Evolutionary conservation across 108 stramenopile species (phyloP).

Genomic region (Pseudonitzschia multiseries): DNA sequence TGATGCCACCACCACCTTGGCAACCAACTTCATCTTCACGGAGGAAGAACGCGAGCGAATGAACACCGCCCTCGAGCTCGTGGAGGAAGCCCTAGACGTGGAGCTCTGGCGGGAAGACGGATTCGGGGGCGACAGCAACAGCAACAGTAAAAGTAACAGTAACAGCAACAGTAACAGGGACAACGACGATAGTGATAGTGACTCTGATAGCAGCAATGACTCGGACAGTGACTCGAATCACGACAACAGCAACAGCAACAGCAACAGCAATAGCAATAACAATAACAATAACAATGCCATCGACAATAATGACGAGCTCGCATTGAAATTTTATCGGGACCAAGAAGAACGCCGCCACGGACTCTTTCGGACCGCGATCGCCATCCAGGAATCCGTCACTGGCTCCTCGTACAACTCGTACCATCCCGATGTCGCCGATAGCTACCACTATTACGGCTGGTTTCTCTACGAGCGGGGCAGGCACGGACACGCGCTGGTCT

Average conservation of each 20-base stretch:
- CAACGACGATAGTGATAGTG: not conserved
- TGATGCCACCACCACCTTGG: not conserved
- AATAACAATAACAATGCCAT: not conserved
- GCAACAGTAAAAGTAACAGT: no score
- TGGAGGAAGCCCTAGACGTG: slow-evolving; percentile 1
- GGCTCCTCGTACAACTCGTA: no score
- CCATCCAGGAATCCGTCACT: not conserved
- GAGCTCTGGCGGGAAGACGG: not conserved
- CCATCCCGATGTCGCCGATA: not conserved
- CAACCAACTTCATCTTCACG: not conserved
- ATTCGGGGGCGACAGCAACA: not conserved
- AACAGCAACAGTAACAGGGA: no score
- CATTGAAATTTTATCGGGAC: not conserved
- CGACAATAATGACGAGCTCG: not conserved
- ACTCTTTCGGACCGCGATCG: not conserved
- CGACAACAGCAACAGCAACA: not conserved
- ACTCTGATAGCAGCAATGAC: not conserved
- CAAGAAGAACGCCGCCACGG: not conserved
- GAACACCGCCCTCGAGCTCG: not conserved
- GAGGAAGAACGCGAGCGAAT: not conserved
- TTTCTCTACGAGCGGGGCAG: not conserved
- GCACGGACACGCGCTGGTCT: not conserved
- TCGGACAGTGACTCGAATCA: not conserved
- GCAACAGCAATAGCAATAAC: not conserved
- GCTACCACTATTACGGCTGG: slow-evolving; percentile 1